Percentiles rank a stretch among this genome's conserved stretches.
phyloP scores from a whole-genome alignment of 371 early-diverging fungal genomes.

The Nematocida parisii region DNA sequence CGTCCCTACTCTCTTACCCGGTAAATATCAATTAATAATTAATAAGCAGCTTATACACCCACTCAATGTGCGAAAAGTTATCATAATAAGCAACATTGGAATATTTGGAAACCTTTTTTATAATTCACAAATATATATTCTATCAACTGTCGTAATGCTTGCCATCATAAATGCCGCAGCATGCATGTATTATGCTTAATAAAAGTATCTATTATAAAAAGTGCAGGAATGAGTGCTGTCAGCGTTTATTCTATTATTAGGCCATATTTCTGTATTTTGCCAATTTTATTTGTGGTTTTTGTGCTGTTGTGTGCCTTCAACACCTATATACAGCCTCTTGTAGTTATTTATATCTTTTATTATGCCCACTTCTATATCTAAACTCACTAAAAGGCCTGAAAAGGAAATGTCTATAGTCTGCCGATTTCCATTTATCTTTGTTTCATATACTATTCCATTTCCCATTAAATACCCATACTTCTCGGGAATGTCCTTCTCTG shows the following conservation, averaged over 20 bases:
- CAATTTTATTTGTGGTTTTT: not conserved
- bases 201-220: not conserved
- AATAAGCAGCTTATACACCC: conserved; percentile 22
- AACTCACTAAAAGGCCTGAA: conserved; percentile 26
- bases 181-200: conserved; percentile 15
- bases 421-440: not conserved
- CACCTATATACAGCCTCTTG: conserved; percentile 35
- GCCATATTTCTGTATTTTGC: not conserved
- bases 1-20: not conserved
- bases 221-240: not conserved
- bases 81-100: conserved; percentile 22
- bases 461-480: conserved; percentile 51
- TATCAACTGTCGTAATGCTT: not conserved
- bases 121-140: not conserved
- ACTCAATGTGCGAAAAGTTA: not conserved
- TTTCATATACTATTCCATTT: conserved; percentile 39
- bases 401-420: conserved; percentile 31
- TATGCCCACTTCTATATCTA: not conserved
- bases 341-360: conserved; percentile 10
- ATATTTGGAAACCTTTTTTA: conserved; percentile 28
- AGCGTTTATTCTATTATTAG: not conserved
- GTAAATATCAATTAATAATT: conserved; percentile 23
- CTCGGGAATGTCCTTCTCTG: conserved; percentile 44
- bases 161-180: conserved; percentile 18
- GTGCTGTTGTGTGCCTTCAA: conserved; percentile 1